Base-by-base conservation (phyloP, 371 early-diverging fungal species). In the Synchytrium microbalum region DNA sequence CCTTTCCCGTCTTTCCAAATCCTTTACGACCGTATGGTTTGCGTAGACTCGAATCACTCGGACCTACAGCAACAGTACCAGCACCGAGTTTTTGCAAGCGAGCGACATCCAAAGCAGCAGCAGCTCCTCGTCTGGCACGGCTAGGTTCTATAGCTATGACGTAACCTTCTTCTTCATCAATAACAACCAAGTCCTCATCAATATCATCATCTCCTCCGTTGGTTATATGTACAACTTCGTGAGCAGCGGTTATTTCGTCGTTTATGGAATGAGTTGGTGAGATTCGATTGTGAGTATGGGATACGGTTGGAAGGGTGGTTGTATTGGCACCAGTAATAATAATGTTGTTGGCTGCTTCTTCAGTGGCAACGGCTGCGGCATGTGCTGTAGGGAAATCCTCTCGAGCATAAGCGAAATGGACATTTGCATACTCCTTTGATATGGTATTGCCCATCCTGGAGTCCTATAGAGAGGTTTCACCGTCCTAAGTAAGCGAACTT, bases 1-100 rank as follows among this genome's bases (percentile, higher is more conserved):
- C 64, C 32, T 63, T 27, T 8, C 60, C 56, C 28, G 23, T 28
- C 23, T 55, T 28, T 8, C 28, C 56, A n/a, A 14, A 51, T n/a
- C n/a, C 51, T 51, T 51, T n/a, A 55, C 56, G 13, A 55, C 25
- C 56, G 56, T 24, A 8, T 13, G 23, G 25, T 55, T 13, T 8
- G 24, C 28, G 13, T 24, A 28, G 24, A 8, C 5, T 55, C 13
- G 28, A 55, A 8, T 8, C 13, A n/a, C 24, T 28, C 24, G 56
- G 56, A 55, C 25, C 23, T 25, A 28, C 8, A 25, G 13, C 56
- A 55, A 8, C 28, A 24, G 28, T 55, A 55, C 56, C 24, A 19
- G 19, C 5, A 38, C 46, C 46, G 19, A 38, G 5, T 5, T 38
- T 38, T 19, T 38, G 5, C 19, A 38, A 38, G 5, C 46, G 46